A percentile compares a stretch with the other conserved stretches of the same genome.
These are phyloP conservation scores for Bertia moriformis DNA, from an alignment of 2,329 filamentous ascomycete genomes.

Conservation along the genomic window DNA sequence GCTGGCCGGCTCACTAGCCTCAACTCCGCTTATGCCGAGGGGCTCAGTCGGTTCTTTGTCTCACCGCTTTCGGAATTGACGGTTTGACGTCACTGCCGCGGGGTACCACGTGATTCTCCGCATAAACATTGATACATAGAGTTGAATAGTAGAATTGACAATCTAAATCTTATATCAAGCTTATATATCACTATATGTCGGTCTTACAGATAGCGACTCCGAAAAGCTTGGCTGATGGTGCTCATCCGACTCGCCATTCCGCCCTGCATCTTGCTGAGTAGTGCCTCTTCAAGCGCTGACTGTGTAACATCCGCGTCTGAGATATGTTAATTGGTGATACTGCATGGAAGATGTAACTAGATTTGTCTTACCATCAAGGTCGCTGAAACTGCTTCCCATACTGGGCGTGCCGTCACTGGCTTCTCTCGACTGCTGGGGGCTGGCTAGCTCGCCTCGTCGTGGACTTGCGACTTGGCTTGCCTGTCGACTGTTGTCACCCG, in stretches of 20 bases:
- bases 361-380: conserved; percentile 36
- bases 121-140: no score
- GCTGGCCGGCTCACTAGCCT: no score
- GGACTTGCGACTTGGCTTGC: background rate
- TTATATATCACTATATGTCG: no score
- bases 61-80: no score
- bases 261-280: conserved; percentile 46
- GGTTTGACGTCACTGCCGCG: no score
- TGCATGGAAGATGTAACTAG: conserved; percentile 5
- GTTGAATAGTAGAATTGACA: no score
- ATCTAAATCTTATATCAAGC: no score
- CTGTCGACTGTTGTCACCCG: conserved; percentile 7
- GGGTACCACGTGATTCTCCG: no score
- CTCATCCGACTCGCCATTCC: conserved; percentile 31
- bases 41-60: no score
- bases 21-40: no score
- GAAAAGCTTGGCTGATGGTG: conserved; percentile 34
- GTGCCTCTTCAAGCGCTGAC: conserved; percentile 47
- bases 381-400: conserved; percentile 53
- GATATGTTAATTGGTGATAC: conserved; percentile 2
- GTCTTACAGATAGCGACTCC: conserved; percentile 33
- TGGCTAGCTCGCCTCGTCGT: background rate
- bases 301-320: conserved; percentile 48
- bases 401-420: conserved; percentile 40
- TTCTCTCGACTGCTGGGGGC: conserved; percentile 12